Evolutionary conservation across 805 yeast species (phyloP).

Genomic region (Saccharomycopsis malanga): DNA sequence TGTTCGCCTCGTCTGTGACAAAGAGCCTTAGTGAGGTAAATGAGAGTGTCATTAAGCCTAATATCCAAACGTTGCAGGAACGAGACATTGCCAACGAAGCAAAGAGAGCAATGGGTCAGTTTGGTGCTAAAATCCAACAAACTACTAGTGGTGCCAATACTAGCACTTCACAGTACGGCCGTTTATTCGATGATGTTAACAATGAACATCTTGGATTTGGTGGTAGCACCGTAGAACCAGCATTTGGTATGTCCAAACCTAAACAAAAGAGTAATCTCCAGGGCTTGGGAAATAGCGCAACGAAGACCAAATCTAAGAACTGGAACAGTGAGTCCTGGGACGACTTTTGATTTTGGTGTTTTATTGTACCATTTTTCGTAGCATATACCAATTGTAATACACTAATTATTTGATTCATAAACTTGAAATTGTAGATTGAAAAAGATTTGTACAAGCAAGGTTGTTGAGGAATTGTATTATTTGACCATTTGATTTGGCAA

Average conservation of each 20-base stretch:
- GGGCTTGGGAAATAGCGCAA: slow-evolving; percentile 30
- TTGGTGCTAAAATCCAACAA: slow-evolving; percentile 89
- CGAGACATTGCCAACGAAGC: slow-evolving; percentile 79
- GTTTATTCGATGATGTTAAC: slow-evolving; percentile 51
- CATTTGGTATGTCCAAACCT: slow-evolving; percentile 61
- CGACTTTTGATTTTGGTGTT: slow-evolving; percentile 14
- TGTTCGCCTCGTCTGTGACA: slow-evolving; percentile 78
- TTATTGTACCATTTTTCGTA: no score
- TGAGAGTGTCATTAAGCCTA: slow-evolving; percentile 87
- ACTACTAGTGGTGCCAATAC: slow-evolving; percentile 36
- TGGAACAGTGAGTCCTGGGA: slow-evolving; percentile 15
- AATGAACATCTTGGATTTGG: slow-evolving; percentile 28
- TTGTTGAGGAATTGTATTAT: no score
- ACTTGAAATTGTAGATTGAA: no score
- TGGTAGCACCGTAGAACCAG: slow-evolving; percentile 41
- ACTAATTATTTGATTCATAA: no score
- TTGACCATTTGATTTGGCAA: no score
- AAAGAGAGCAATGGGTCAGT: slow-evolving; percentile 89
- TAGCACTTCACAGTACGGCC: slow-evolving; percentile 44
- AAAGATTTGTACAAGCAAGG: no score
- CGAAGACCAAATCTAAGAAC: neutral
- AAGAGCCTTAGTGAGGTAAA: slow-evolving; percentile 81
- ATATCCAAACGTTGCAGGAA: slow-evolving; percentile 70
- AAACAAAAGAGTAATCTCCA: slow-evolving; percentile 49
- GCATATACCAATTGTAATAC: no score